Evolutionary conservation across 2,329 filamentous ascomycete species (phyloP), one percentile per base, ranked within the genome.

Genomic region (Colletotrichum brevisporum): DNA sequence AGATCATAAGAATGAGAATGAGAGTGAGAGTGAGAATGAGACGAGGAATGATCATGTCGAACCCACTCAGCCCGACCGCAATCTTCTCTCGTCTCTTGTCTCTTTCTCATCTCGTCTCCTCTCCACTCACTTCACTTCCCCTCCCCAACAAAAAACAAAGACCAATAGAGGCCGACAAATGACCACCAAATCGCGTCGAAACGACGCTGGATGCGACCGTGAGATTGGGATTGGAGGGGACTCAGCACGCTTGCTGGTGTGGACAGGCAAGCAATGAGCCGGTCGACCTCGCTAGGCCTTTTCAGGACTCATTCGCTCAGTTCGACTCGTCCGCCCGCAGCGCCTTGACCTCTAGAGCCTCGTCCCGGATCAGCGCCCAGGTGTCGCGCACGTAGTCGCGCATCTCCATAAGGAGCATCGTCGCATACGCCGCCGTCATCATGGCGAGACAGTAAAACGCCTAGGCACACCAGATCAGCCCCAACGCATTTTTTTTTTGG

Each of bases 351-450:
- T 69, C 67, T 9, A 69, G 62, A 24, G 66, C 66, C 54, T 69
- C 66, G 62, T 69, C 56, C 43, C 58, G 43, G 52, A 69, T 67
- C 48, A 69, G 62, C 36, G 67, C 62, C 67, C 67, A 69, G 51
- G 67, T 69, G 62, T 69, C 67, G 31, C 63, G 67, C 50, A 66
- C 56, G 39, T 69, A 69, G 56, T 67, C 56, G 67, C 67, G 67
- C 43, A 67, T 56, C 51, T 69, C 67, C 12, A 67, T 56, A 43
- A 69, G 56, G 24, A 69, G 50, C 67, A 69, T 69, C 51, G 67
- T 55, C 16, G 62, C 56, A 69, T 69, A 69, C 41, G 67, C 67
- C 55, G 67, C 56, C 62, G 67, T 69, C 67, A 69, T 69, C 67
- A 69, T 27, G 31, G 67, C 55, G 51, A 69, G 67, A 69, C 62